A percentile compares a stretch with the other conserved stretches of the same genome.
Evolutionary conservation across 1,284 basidiomycete species (phyloP).

Genomic region (Malassezia yamatoensis): DNA sequence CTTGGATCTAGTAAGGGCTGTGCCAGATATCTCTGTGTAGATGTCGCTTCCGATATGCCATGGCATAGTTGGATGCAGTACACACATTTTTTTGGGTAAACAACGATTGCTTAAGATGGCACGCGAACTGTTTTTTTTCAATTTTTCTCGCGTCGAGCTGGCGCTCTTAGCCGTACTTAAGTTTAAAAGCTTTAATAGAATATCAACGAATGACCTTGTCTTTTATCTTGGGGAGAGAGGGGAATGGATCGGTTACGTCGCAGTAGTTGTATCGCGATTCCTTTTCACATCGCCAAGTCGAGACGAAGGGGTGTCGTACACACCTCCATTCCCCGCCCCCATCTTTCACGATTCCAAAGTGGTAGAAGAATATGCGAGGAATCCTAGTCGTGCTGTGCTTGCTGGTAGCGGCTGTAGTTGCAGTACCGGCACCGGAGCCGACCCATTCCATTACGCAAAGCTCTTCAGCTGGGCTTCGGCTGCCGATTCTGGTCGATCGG

Average conservation of each 20-base stretch:
- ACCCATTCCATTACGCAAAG: not conserved
- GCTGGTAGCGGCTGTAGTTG: not conserved
- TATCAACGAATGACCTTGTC: too few relatives aligned
- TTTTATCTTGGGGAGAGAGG: not conserved
- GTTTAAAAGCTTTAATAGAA: conserved; percentile 1
- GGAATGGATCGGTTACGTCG: not conserved
- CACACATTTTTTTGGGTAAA: not conserved
- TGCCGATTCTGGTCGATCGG: conserved; percentile 5
- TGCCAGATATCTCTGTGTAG: not conserved
- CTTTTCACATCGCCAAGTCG: not conserved
- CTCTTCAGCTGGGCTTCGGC: not conserved
- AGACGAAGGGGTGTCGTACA: not conserved
- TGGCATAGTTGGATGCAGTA: not conserved
- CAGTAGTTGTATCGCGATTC: not conserved
- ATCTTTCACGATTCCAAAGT: too few relatives aligned
- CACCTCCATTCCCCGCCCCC: too few relatives aligned
- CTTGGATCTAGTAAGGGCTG: too few relatives aligned
- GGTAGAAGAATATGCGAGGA: not conserved
- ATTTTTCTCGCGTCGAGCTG: conserved; percentile 18
- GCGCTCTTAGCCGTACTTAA: conserved; percentile 17
- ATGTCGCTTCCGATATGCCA: not conserved
- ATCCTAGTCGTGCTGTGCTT: not conserved
- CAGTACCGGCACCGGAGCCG: not conserved
- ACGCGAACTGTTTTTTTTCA: conserved; percentile 10
- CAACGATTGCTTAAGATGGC: conserved; percentile 6